Percentiles rank a stretch among this genome's conserved stretches.
These are phyloP conservation scores for Axilococcus clingmanii DNA, from an alignment of 139 green algal species.

Conservation along the genomic window DNA sequence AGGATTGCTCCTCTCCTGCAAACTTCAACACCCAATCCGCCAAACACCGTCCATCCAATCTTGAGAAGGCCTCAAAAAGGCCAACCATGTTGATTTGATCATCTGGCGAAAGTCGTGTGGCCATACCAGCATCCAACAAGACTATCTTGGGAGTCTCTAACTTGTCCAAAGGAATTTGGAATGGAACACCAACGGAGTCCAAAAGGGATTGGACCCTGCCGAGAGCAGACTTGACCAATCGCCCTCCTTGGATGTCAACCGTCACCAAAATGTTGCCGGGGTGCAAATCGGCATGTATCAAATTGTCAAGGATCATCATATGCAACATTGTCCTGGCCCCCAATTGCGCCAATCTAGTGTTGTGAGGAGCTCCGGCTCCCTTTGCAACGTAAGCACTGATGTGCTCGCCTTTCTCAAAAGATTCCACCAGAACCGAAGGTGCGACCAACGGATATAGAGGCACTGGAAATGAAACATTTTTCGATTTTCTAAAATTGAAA, in stretches of 20 bases:
- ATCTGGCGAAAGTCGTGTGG: conserved; percentile 52
- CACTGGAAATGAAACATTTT: conserved; percentile 71
- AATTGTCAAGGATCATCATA: conserved; percentile 95
- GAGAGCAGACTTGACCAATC: neutral
- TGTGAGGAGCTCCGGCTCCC: conserved; percentile 35
- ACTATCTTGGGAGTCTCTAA: conserved; percentile 46
- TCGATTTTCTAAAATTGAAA: conserved; percentile 82
- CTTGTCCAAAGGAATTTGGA: neutral
- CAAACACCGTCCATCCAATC: conserved; percentile 54
- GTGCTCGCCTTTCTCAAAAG: conserved; percentile 81
- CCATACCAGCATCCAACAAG: conserved; percentile 88
- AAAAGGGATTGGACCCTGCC: neutral
- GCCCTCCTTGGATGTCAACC: conserved; percentile 33
- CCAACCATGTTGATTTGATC: conserved; percentile 55
- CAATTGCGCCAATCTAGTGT: conserved; percentile 56
- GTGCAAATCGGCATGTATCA: conserved; percentile 88
- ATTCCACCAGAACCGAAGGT: conserved; percentile 82
- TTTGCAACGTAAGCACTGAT: conserved; percentile 47
- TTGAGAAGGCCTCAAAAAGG: conserved; percentile 39
- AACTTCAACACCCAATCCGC: conserved; percentile 63
- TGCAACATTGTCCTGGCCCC: conserved; percentile 79
- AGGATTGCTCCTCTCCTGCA: conserved; percentile 48
- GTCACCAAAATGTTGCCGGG: conserved; percentile 81
- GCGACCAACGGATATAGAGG: conserved; percentile 88
- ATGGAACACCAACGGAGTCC: neutral